Conservation (phyloP, 2,329 filamentous ascomycete species). For the Trichoderma sp. region DNA sequence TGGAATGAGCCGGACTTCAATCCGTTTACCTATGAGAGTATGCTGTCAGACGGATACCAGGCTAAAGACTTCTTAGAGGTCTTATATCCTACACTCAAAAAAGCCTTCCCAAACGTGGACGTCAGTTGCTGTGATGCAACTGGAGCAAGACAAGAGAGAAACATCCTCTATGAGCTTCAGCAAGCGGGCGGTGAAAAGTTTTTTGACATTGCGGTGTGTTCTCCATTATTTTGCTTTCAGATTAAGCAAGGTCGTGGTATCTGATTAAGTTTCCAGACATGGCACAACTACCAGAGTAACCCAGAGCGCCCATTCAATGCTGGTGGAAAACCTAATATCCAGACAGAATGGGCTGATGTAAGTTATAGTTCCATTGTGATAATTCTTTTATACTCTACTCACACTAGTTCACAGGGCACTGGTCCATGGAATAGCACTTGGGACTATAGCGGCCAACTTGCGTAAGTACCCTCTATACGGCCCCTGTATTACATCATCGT, state of each 20-base stretch:
- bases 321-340: slow-evolving; percentile 3
- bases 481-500: neutral
- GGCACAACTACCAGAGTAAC: slow-evolving; percentile 15
- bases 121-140: slow-evolving; percentile 14
- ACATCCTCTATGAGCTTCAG: slow-evolving; percentile 12
- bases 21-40: slow-evolving; percentile 14
- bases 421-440: slow-evolving; percentile 12
- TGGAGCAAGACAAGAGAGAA: slow-evolving; percentile 11
- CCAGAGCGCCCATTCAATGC: slow-evolving; percentile 14
- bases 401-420: neutral
- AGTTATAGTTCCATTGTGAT: neutral
- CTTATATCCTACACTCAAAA: slow-evolving; percentile 10
- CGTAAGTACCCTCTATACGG: neutral
- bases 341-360: slow-evolving; percentile 13
- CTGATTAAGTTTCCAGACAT: neutral
- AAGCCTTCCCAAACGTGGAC: slow-evolving; percentile 7
- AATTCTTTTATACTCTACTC: neutral
- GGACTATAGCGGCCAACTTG: slow-evolving; percentile 14
- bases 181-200: slow-evolving; percentile 6
- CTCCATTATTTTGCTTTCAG: neutral
- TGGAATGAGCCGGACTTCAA: slow-evolving; percentile 15
- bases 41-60: slow-evolving; percentile 13
- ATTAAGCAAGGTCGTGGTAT: neutral
- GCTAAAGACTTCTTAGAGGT: slow-evolving; percentile 14
- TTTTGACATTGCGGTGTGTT: slow-evolving; percentile 6